Conservation (phyloP, 2,329 filamentous ascomycete genomes). For the Aspergillus sp. region DNA sequence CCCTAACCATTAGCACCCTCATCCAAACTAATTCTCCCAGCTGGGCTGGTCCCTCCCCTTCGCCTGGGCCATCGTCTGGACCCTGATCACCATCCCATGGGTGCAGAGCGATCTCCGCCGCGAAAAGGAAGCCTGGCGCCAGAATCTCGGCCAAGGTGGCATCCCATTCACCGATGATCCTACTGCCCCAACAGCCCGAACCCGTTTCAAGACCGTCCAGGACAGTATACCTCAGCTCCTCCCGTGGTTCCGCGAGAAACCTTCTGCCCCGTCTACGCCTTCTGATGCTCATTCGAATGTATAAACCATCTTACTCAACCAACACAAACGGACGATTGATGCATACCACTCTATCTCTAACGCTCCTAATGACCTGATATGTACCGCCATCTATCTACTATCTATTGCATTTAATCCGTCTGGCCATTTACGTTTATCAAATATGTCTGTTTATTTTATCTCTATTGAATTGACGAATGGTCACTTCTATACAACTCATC, state of each 20-base stretch:
- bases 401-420: too few relatives aligned
- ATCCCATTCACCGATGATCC: slow-evolving; percentile 36
- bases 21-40: slow-evolving; percentile 13
- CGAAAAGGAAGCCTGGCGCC: slow-evolving; percentile 39
- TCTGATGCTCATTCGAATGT: slow-evolving; percentile 6
- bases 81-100: slow-evolving; percentile 43
- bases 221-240: slow-evolving; percentile 21
- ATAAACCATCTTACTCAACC: background rate
- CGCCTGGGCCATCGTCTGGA: slow-evolving; percentile 40
- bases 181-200: slow-evolving; percentile 29
- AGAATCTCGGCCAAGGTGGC: slow-evolving; percentile 28
- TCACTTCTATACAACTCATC: too few relatives aligned
- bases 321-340: too few relatives aligned
- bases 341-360: too few relatives aligned
- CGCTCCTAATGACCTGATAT: too few relatives aligned
- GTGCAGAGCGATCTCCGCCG: slow-evolving; percentile 41
- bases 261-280: slow-evolving; percentile 16
- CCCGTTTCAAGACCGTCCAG: slow-evolving; percentile 33
- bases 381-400: too few relatives aligned
- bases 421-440: too few relatives aligned
- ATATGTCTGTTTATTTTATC: too few relatives aligned
- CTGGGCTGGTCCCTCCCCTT: slow-evolving; percentile 41
- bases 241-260: slow-evolving; percentile 25
- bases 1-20: background rate
- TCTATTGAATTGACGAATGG: too few relatives aligned